These are phyloP conservation scores for Jackrogersella minutella DNA, from an alignment of 495 filamentous ascomycete species.

Conservation along the genomic window DNA sequence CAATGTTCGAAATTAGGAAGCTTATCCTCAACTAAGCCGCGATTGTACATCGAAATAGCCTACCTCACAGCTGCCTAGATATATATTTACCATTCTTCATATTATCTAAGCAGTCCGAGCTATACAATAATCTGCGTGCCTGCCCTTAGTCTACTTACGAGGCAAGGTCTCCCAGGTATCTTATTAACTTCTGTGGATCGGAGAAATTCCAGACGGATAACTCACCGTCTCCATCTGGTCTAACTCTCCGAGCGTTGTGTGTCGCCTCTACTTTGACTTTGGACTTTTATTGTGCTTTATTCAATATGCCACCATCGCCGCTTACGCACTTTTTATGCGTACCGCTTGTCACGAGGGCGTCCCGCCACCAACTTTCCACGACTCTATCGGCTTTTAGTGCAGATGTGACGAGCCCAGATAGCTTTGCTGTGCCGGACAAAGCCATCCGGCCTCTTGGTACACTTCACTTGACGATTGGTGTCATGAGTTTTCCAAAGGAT, in stretches of 20 bases:
- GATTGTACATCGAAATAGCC: too few relatives aligned
- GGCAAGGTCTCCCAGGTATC: background rate
- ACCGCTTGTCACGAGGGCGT: slow-evolving; percentile 71
- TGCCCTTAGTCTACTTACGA: too few relatives aligned
- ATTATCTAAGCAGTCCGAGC: too few relatives aligned
- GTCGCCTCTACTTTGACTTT: too few relatives aligned
- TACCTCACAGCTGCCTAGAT: too few relatives aligned
- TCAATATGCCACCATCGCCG: slow-evolving; percentile 43
- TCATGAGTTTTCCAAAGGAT: slow-evolving; percentile 74
- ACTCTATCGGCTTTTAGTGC: slow-evolving; percentile 68
- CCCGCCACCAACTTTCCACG: slow-evolving; percentile 67
- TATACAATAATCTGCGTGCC: too few relatives aligned
- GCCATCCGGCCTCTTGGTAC: slow-evolving; percentile 82
- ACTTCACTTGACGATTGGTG: slow-evolving; percentile 85
- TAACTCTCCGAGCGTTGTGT: too few relatives aligned
- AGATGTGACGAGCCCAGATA: slow-evolving; percentile 55
- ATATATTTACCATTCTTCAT: too few relatives aligned
- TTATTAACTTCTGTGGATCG: background rate
- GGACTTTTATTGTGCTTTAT: background rate
- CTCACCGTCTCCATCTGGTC: too few relatives aligned
- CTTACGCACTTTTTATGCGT: slow-evolving; percentile 93
- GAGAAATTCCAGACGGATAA: background rate
- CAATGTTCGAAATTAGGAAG: too few relatives aligned
- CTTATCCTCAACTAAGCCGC: too few relatives aligned
- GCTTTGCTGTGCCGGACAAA: slow-evolving; percentile 57